A percentile compares a stretch with the other conserved stretches of the same genome.
Evolutionary conservation across 176 grass and related monocot genomes (phyloP).

Genomic region (Aegilops umbellulata): DNA sequence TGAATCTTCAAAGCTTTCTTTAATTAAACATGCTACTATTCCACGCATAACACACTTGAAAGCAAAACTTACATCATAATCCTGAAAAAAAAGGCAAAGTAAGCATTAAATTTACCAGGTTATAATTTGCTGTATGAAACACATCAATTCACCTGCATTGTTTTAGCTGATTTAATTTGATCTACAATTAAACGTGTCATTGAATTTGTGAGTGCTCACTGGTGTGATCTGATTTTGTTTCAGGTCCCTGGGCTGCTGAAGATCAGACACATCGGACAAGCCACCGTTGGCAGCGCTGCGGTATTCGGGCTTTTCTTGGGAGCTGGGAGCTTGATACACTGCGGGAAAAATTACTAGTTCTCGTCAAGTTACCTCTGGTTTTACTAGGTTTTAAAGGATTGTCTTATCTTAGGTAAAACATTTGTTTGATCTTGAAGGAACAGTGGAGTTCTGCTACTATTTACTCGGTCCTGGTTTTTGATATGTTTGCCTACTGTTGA

Average conservation of each 20-base stretch:
- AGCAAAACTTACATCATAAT: not conserved
- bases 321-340: conserved; percentile 97
- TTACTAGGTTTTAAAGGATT: not conserved
- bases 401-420: not conserved
- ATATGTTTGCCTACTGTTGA: not conserved
- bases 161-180: not conserved
- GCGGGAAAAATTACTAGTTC: conserved; percentile 81
- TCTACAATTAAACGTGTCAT: not conserved
- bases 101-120: not conserved
- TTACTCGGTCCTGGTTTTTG: not conserved
- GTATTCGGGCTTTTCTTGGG: conserved; percentile 88
- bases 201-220: not conserved
- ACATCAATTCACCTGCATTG: not conserved
- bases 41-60: not conserved
- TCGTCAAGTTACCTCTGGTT: not conserved
- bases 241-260: conserved; percentile 89
- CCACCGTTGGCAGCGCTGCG: conserved; percentile 79
- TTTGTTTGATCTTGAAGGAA: conserved; percentile 30
- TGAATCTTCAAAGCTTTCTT: not conserved
- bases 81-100: not conserved
- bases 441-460: conserved; percentile 23
- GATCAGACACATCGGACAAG: conserved; percentile 86
- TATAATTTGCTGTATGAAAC: not conserved
- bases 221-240: conserved; percentile 6
- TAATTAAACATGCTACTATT: not conserved